phyloP scores from a whole-genome alignment of 805 yeast genomes.

The Millerozyma acaciae region DNA sequence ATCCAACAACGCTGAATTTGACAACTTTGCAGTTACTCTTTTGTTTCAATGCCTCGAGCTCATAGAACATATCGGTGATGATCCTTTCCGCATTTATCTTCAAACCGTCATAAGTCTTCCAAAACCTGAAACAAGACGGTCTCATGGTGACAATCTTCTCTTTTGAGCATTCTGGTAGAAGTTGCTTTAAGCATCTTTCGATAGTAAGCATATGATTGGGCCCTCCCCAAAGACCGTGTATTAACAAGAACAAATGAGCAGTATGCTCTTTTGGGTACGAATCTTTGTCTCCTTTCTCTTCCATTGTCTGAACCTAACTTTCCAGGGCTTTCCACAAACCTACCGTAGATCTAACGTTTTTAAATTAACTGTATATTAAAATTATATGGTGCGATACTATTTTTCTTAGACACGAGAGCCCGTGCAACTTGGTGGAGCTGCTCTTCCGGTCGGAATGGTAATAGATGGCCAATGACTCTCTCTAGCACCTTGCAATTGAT shows the following conservation, averaged over 20 bases:
- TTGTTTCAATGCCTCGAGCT: constrained; percentile 34
- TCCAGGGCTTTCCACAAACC: too few relatives aligned
- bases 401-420: too few relatives aligned
- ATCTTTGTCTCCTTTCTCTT: constrained; percentile 1
- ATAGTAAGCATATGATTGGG: constrained; percentile 39
- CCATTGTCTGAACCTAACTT: neutral
- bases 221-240: constrained; percentile 44
- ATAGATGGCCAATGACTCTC: too few relatives aligned
- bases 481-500: too few relatives aligned
- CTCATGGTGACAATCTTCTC: constrained; percentile 32
- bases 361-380: too few relatives aligned
- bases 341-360: neutral
- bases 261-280: constrained; percentile 1
- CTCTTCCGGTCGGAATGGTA: too few relatives aligned
- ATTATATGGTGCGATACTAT: too few relatives aligned
- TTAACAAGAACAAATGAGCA: constrained; percentile 36
- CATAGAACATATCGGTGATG: constrained; percentile 35
- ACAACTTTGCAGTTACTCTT: constrained; percentile 38
- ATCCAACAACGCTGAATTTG: constrained; percentile 78
- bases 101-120: constrained; percentile 44
- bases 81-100: constrained; percentile 32
- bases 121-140: constrained; percentile 39
- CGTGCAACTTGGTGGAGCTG: too few relatives aligned
- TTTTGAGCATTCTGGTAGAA: constrained; percentile 17
- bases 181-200: constrained; percentile 27